Base-by-base conservation (phyloP, 371 early-diverging fungal genomes). In the Haplosporangium sp. region DNA sequence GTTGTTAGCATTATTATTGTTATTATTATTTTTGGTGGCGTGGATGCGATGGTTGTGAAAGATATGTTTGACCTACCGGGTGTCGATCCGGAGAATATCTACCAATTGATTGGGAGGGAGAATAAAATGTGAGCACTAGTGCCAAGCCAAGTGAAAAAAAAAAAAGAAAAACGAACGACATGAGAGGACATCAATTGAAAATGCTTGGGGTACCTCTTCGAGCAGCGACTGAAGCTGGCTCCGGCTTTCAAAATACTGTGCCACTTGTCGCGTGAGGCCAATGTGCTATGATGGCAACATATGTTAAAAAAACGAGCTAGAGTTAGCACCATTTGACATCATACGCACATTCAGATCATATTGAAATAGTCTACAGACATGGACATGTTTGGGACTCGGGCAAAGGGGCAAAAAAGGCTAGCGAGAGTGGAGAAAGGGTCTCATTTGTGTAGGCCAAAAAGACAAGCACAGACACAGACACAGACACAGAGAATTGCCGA, bases 61-160 rank as follows among this genome's bases (percentile, higher is more conserved):
- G 29, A 4, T 29, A 4, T 29, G 29, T 29, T 29, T 29, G 11
- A 68, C 79, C 52, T 79, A 79, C 79, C 79, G 55, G 79, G 72
- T 40, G 79, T 79, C 52, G 69, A 68, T 79, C 73, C 73, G 69
- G 64, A 54, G 52, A 79, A 79, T 42, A 79, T 79, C 79, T 79
- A 45, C 18, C 38, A 41, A 38, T 38, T 65, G 69, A 64, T 65
- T 68, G 69, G 66, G 47, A 47, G 55, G 41, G 46, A 55, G 38
- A 41, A 50, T 1, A 52, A 38, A 13, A 50, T 43, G 37, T 38
- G 42, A 55, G 48, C 51, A 60, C 54, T 37, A 16, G 23, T 18
- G 29, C 29, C 29, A 29, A 29, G 29, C 29, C 29, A 29, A 29
- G 29, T 29, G 29, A 29, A 45, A 29, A 20, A 14, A 4, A 14